Conservation (phyloP, 768 basidiomycete genomes). For the Nidularia sp. region DNA sequence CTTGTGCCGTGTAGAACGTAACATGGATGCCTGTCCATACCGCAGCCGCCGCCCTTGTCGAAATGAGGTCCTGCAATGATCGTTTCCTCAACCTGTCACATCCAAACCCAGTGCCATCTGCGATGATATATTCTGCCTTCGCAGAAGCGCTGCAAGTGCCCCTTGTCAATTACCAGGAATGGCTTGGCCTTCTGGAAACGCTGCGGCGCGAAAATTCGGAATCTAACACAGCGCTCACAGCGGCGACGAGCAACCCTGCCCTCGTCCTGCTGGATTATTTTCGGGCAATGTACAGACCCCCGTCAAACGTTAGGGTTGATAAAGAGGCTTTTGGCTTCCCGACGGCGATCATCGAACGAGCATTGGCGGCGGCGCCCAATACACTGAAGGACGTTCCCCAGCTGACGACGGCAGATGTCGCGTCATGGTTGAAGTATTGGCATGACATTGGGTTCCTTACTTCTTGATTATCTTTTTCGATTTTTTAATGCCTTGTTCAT, state of each 20-base stretch:
- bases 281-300: slow-evolving; percentile 2
- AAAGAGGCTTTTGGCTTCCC: slow-evolving; percentile 1
- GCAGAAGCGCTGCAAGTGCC: slow-evolving; percentile 7
- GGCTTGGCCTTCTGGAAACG: slow-evolving; percentile 13
- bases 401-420: not conserved
- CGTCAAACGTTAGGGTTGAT: not conserved
- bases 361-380: not conserved
- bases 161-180: slow-evolving; percentile 14
- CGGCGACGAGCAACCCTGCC: slow-evolving; percentile 2
- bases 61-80: slow-evolving; percentile 9
- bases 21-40: slow-evolving; percentile 18
- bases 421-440: not conserved
- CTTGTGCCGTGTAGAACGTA: slow-evolving; percentile 2
- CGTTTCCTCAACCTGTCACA: not conserved
- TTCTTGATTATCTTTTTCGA: not conserved
- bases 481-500: no score
- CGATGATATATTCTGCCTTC: slow-evolving; percentile 6
- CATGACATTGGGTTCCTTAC: not conserved
- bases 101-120: slow-evolving; percentile 1
- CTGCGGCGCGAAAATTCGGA: not conserved
- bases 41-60: slow-evolving; percentile 16
- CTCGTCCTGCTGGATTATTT: slow-evolving; percentile 6
- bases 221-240: not conserved
- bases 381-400: not conserved
- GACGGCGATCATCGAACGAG: not conserved